Conservation (phyloP, 2,329 filamentous ascomycete species). For the Cercospora zeina region DNA sequence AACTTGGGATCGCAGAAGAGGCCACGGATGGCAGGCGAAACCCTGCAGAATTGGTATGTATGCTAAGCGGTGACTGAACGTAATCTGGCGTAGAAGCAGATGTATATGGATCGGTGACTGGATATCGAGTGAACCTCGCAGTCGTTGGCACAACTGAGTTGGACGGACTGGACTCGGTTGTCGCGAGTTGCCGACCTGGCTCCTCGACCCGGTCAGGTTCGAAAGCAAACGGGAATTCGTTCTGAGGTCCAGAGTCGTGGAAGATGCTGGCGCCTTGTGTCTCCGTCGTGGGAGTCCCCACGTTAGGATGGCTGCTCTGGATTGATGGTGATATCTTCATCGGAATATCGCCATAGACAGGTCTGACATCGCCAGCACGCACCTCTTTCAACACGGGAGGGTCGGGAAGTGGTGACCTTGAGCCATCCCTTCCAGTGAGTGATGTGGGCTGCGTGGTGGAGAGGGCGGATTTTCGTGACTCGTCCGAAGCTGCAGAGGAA, state of each 20-base stretch:
- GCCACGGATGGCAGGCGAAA: slow-evolving; percentile 18
- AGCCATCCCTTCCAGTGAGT: background rate
- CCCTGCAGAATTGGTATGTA: slow-evolving; percentile 22
- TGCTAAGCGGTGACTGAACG: slow-evolving; percentile 27
- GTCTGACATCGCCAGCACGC: slow-evolving; percentile 21
- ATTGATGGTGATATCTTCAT: slow-evolving; percentile 25
- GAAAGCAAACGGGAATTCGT: slow-evolving; percentile 9
- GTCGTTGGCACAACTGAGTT: slow-evolving; percentile 26
- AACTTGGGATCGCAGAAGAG: slow-evolving; percentile 24
- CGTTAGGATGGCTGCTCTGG: slow-evolving; percentile 15
- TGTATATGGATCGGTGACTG: slow-evolving; percentile 26
- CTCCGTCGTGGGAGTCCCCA: slow-evolving; percentile 36
- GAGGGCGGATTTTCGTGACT: background rate
- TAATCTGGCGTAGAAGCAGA: slow-evolving; percentile 24
- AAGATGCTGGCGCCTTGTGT: slow-evolving; percentile 42
- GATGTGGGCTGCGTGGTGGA: slow-evolving; percentile 18
- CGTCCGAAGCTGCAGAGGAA: slow-evolving; percentile 6
- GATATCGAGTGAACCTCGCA: slow-evolving; percentile 21
- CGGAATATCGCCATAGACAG: slow-evolving; percentile 23
- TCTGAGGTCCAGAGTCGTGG: slow-evolving; percentile 31
- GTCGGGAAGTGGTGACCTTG: slow-evolving; percentile 10
- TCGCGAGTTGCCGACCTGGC: slow-evolving; percentile 3
- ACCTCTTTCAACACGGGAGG: slow-evolving; percentile 22
- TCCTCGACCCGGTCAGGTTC: background rate
- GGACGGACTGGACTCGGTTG: slow-evolving; percentile 22